These are phyloP conservation scores for Gremmenia infestans DNA, from an alignment of 2,329 filamentous ascomycete species.

Conservation along the genomic window DNA sequence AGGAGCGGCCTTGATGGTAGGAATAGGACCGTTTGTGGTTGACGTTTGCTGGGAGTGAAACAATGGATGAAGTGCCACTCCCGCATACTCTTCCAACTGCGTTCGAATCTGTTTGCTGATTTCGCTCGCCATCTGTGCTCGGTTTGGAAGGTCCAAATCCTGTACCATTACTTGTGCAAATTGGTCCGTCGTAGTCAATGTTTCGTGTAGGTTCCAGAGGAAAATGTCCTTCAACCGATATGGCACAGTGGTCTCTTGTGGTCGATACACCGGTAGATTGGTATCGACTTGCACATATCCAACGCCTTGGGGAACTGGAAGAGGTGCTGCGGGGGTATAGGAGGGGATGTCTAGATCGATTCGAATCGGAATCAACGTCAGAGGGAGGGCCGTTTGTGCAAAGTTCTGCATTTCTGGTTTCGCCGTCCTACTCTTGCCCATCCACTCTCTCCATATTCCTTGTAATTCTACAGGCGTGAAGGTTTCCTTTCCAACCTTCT, in stretches of 20 bases:
- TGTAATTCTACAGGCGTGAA: slow-evolving; percentile 74
- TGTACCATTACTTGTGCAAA: slow-evolving; percentile 89
- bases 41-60: slow-evolving; percentile 59
- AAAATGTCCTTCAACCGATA: slow-evolving; percentile 94
- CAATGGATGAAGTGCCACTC: slow-evolving; percentile 86
- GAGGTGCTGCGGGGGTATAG: slow-evolving; percentile 61
- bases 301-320: slow-evolving; percentile 58
- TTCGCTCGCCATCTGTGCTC: slow-evolving; percentile 62
- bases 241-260: slow-evolving; percentile 72
- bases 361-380: slow-evolving; percentile 90
- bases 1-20: slow-evolving; percentile 28
- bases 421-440: slow-evolving; percentile 63
- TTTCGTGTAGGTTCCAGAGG: slow-evolving; percentile 95
- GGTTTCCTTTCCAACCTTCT: slow-evolving; percentile 81
- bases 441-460: slow-evolving; percentile 93
- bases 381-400: slow-evolving; percentile 69
- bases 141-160: slow-evolving; percentile 84
- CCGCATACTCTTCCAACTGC: slow-evolving; percentile 93
- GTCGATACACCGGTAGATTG: slow-evolving; percentile 70
- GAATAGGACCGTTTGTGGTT: slow-evolving; percentile 30
- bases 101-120: slow-evolving; percentile 93
- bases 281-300: slow-evolving; percentile 60
- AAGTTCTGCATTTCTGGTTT: slow-evolving; percentile 56
- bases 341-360: slow-evolving; percentile 90
- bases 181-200: slow-evolving; percentile 87